Evolutionary conservation across 2,329 filamentous ascomycete species (phyloP).

Genomic region (Diaporthe aspalathi): DNA sequence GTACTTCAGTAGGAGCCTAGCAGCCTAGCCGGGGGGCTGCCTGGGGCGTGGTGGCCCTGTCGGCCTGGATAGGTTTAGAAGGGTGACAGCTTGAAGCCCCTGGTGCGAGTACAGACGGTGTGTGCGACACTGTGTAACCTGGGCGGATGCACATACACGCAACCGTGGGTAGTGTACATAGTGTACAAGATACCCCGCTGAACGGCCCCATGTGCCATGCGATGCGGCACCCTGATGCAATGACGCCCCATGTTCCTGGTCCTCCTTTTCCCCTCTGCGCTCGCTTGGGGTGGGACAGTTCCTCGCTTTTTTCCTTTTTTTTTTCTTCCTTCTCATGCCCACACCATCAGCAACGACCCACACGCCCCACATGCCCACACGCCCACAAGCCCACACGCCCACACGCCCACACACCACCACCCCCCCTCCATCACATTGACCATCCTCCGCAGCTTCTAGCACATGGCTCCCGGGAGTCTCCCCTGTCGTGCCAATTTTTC

Average conservation of each 20-base stretch:
- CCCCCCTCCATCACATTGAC: constrained; percentile 27
- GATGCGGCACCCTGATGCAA: constrained; percentile 29
- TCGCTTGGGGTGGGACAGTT: constrained; percentile 22
- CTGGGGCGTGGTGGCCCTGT: not conserved
- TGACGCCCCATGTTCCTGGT: constrained; percentile 28
- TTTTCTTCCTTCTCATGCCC: not conserved
- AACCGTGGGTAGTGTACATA: not conserved
- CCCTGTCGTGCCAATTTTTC: constrained; percentile 40
- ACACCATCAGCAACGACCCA: constrained; percentile 25
- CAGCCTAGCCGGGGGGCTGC: constrained; percentile 20
- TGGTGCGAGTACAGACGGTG: constrained; percentile 4
- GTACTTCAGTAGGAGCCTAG: constrained; percentile 17
- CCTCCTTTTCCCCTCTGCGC: not conserved
- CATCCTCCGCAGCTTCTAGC: constrained; percentile 39
- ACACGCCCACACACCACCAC: not conserved
- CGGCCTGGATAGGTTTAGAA: not conserved
- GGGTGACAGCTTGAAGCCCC: not conserved
- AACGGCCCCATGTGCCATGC: constrained; percentile 35
- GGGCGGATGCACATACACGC: no score
- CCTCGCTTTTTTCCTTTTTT: constrained; percentile 29
- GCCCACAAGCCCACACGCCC: not conserved
- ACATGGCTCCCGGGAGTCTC: constrained; percentile 40
- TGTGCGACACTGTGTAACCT: not conserved
- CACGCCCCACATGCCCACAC: not conserved
- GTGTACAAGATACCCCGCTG: constrained; percentile 22